Evolutionary conservation across 2,329 filamentous ascomycete species (phyloP).

Genomic region (Microsporum audouinii): DNA sequence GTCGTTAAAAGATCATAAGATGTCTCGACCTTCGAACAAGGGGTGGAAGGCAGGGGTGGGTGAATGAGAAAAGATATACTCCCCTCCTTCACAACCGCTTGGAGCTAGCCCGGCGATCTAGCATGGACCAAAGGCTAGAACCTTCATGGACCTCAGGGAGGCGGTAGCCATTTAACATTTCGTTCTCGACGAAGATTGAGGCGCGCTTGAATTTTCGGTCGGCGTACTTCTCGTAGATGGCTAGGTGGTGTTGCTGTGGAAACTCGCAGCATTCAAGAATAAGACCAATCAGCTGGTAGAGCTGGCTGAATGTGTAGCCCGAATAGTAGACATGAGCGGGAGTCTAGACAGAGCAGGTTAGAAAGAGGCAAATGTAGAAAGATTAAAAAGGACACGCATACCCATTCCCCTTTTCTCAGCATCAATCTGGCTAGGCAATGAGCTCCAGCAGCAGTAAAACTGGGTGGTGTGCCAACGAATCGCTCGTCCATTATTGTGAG

Average conservation of each 20-base stretch:
- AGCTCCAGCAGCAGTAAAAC: conserved; percentile 79
- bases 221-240: conserved; percentile 85
- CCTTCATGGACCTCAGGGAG: conserved; percentile 29
- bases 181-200: conserved; percentile 64
- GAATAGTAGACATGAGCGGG: conserved; percentile 82
- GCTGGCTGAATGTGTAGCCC: conserved; percentile 77
- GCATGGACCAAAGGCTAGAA: conserved; percentile 3
- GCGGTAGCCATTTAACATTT: conserved; percentile 53
- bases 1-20: neutral
- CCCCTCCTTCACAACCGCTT: conserved; percentile 3
- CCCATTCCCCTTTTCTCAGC: conserved; percentile 86
- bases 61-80: neutral
- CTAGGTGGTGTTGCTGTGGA: conserved; percentile 67
- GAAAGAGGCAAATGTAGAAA: neutral
- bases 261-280: conserved; percentile 81
- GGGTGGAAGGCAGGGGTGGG: neutral
- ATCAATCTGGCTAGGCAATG: conserved; percentile 85
- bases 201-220: conserved; percentile 80
- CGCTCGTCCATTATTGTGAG: conserved; percentile 96
- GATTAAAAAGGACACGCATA: conserved; percentile 40
- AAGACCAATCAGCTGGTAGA: conserved; percentile 63
- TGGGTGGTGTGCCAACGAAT: conserved; percentile 82
- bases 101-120: conserved; percentile 3
- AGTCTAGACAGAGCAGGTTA: conserved; percentile 41
- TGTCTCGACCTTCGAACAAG: neutral